Conservation (phyloP, 2,329 filamentous ascomycete genomes). For the Xylaria sp. region DNA sequence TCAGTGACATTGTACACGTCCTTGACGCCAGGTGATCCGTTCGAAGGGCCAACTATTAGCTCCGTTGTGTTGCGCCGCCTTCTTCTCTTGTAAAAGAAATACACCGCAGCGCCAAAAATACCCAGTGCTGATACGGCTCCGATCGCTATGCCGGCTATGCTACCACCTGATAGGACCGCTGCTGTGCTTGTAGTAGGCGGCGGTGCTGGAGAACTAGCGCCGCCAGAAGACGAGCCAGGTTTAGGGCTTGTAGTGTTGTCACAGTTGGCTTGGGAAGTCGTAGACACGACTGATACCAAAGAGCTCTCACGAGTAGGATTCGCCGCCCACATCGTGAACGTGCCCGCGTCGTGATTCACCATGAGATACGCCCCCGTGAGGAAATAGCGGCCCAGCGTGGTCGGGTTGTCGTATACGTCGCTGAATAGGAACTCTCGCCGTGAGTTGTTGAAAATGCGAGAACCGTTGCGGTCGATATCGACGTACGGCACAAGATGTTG, state of each 20-base stretch:
- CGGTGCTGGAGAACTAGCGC: not conserved
- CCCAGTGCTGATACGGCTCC: not conserved
- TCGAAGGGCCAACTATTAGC: not conserved
- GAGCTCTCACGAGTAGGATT: constrained; percentile 7
- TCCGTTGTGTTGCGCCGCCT: not conserved
- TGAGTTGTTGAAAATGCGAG: constrained; percentile 12
- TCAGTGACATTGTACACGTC: not conserved
- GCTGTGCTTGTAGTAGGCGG: not conserved
- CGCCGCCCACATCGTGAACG: constrained; percentile 2
- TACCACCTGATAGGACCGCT: not conserved
- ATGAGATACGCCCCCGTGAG: constrained; percentile 8
- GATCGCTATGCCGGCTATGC: not conserved
- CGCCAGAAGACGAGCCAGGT: not conserved
- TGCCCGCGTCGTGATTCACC: constrained; percentile 14
- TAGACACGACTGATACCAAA: constrained; percentile 5
- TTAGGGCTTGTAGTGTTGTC: not conserved
- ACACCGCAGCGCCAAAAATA: constrained; percentile 1
- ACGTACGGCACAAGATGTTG: constrained; percentile 10
- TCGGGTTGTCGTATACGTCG: constrained; percentile 1
- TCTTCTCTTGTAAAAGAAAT: not conserved
- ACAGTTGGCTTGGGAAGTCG: not conserved
- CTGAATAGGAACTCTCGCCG: not conserved
- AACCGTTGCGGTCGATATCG: not conserved
- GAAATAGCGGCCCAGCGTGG: constrained; percentile 11
- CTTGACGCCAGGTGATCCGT: not conserved